Conservation (phyloP, 2,329 filamentous ascomycete genomes). For the Fusarium subtropicale region DNA sequence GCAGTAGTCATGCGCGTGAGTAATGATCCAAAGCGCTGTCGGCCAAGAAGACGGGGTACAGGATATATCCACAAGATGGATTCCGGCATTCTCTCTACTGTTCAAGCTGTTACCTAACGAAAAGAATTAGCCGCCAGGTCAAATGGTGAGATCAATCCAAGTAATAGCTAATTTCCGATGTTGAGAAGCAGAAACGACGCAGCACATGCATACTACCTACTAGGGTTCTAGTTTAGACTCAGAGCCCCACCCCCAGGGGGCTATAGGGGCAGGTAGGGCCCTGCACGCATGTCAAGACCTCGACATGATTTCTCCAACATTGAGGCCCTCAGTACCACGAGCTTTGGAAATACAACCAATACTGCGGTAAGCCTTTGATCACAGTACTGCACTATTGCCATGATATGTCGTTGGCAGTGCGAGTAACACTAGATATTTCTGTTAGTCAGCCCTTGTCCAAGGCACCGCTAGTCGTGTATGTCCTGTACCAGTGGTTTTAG, state of each 20-base stretch:
- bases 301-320: conserved; percentile 3
- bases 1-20: conserved; percentile 17
- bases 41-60: conserved; percentile 20
- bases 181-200: conserved; percentile 7
- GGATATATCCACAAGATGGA: conserved; percentile 23
- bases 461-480: neutral
- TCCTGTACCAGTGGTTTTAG: neutral
- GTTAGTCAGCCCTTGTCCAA: conserved; percentile 22
- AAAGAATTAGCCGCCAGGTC: conserved; percentile 21
- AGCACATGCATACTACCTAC: neutral
- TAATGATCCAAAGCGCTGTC: conserved; percentile 9
- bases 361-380: neutral
- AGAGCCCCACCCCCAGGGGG: conserved; percentile 8
- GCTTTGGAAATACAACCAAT: conserved; percentile 12
- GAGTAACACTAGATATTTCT: conserved; percentile 7
- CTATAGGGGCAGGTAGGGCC: neutral
- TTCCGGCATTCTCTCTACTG: neutral
- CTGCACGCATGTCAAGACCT: conserved; percentile 1
- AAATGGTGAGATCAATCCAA: conserved; percentile 14
- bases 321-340: conserved; percentile 1
- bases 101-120: neutral
- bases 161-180: conserved; percentile 1
- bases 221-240: conserved; percentile 8
- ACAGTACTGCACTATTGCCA: neutral
- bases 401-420: neutral